Evolutionary conservation across 179 eudicot genomes (phyloP), one percentile per base, ranked within the genome.

Genomic region (Spergularia azorica): DNA sequence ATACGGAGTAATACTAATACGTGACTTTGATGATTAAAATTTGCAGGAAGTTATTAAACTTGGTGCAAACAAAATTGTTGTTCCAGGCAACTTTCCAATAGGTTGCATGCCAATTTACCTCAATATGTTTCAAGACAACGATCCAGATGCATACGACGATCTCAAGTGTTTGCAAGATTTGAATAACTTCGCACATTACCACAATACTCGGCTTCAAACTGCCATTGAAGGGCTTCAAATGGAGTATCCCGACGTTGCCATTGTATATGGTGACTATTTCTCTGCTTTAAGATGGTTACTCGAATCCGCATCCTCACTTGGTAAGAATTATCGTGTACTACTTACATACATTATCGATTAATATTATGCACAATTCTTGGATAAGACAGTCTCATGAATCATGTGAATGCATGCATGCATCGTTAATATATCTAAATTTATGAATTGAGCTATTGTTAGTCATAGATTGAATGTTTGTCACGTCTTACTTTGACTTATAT

Each of bases 231-330:
- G 18, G 3, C 39, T 66, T 58, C 59, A 71, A 50, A 20, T 14
- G 2, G 18, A n/a, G 36, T 14, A 43, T 18, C 80, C 71, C 9
- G 10, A 71, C 38, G 56, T 56, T 38, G 16, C 67, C 14, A 63
- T 77, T 38, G 76, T 71, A 10, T 71, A 73, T 50, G 78, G 54
- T 10, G 78, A 79, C 32, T 73, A 79, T 38, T 67, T 51, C 77
- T 13, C 36, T 9, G 78, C 67, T 36, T 79, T 73, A 9, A 39
- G 10, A 56, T 66, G 68, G 73, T 55, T 79, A 18, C 55, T 73
- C 10, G 8, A 48, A 14, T 14, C 48, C n/a, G 82, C 80, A 2
- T 5, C 15, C 10, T 46, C 36, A 3, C 61, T 70, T 21, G 80
- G 73, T 76, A 32, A 67, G 64, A n/a, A n/a, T n/a, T n/a, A n/a